A percentile compares a stretch with the other conserved stretches of the same genome.
Conservation (phyloP, 2,329 filamentous ascomycete genomes). For the Coleophoma cylindrospora region DNA sequence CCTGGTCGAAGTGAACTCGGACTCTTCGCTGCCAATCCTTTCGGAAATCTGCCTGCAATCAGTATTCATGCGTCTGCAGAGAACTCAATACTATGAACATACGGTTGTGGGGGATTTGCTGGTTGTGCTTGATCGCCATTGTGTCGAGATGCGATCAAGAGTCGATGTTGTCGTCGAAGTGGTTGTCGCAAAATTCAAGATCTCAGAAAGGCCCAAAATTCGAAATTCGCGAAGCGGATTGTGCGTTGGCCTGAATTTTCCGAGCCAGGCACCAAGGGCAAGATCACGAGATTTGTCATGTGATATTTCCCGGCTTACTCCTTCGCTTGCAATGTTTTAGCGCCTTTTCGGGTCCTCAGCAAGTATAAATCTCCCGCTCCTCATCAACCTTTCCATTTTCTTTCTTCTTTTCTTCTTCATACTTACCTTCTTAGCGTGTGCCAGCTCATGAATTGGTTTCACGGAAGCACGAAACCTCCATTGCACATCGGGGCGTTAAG, state of each 20-base stretch:
- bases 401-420: slow-evolving; percentile 19
- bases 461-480: slow-evolving; percentile 40
- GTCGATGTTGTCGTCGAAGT: slow-evolving; percentile 18
- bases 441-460: slow-evolving; percentile 23
- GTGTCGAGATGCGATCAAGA: slow-evolving; percentile 24
- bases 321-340: neutral
- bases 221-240: slow-evolving; percentile 1
- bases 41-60: slow-evolving; percentile 72
- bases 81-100: slow-evolving; percentile 37
- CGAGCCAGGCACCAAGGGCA: neutral
- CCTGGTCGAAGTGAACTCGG: slow-evolving; percentile 99
- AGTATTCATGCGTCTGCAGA: slow-evolving; percentile 20
- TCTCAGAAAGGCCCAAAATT: neutral
- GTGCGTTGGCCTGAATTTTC: neutral
- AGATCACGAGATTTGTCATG: neutral
- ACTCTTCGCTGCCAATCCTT: slow-evolving; percentile 99
- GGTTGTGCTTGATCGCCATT: slow-evolving; percentile 98
- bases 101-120: slow-evolving; percentile 96
- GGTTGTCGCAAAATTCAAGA: slow-evolving; percentile 6
- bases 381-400: slow-evolving; percentile 2
- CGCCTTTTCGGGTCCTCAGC: neutral
- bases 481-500: slow-evolving; percentile 51
- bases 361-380: slow-evolving; percentile 4
- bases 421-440: slow-evolving; percentile 30
- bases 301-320: neutral